phyloP scores from a whole-genome alignment of 2,329 filamentous ascomycete genomes.

The Pseudogymnoascus sp. region DNA sequence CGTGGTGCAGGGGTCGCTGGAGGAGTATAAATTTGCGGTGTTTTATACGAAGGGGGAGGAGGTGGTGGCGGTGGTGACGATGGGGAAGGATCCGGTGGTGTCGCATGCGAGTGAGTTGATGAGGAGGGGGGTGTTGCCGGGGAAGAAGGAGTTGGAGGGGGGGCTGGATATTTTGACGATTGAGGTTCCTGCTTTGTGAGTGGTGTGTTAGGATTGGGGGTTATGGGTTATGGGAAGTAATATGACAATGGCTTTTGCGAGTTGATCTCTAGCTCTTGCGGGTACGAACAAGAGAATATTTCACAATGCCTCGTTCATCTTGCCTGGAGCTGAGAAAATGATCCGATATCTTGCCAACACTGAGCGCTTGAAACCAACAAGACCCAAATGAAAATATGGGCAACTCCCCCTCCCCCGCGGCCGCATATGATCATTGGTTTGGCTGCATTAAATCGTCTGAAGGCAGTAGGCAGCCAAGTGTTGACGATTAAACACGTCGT shows the following conservation, averaged over 20 bases:
- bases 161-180: constrained; percentile 37
- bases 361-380: neutral
- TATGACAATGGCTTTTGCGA: neutral
- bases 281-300: neutral
- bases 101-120: constrained; percentile 77
- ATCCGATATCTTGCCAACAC: neutral
- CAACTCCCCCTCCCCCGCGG: no score
- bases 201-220: neutral
- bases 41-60: constrained; percentile 84
- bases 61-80: constrained; percentile 82
- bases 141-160: constrained; percentile 66
- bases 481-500: neutral
- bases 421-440: no score
- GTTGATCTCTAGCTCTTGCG: neutral
- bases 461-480: neutral
- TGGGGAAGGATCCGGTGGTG: constrained; percentile 87
- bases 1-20: constrained; percentile 68
- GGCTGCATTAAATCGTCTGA: neutral
- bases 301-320: neutral
- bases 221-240: neutral
- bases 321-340: neutral
- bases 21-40: constrained; percentile 74
- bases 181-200: constrained; percentile 17
- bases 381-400: no score
- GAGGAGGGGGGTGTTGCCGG: constrained; percentile 72